Base-by-base conservation (phyloP, 129 eudicot species). In the Scalesia atractyloides region DNA sequence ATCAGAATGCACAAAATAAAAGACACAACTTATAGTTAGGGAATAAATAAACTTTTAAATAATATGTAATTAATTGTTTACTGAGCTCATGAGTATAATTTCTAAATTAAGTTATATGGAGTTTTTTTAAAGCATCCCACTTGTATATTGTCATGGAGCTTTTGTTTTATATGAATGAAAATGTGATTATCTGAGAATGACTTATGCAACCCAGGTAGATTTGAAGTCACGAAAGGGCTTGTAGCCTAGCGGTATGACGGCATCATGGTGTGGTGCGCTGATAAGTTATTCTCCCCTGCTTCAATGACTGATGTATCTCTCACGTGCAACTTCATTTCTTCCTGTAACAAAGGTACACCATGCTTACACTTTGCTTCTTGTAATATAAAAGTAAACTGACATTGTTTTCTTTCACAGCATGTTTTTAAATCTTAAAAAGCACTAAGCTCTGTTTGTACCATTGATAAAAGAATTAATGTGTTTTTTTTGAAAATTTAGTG, bases 241-340 rank as follows among this genome's bases (percentile, higher is more conserved):
- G n/a, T n/a, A n/a, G n/a, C n/a, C n/a, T n/a, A n/a, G n/a, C n/a
- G n/a, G n/a, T n/a, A n/a, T n/a, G n/a, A n/a, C n/a, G n/a, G n/a
- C n/a, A n/a, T n/a, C n/a, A n/a, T n/a, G n/a, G n/a, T n/a, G n/a
- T n/a, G n/a, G n/a, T n/a, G n/a, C n/a, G n/a, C n/a, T n/a, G n/a
- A n/a, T n/a, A n/a, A n/a, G n/a, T n/a, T n/a, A n/a, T n/a, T n/a
- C n/a, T 78, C 88, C 79, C 97, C 99, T 51, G 93, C 97, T 69
- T 89, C 97, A 72, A 70, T 95, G 75, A 95, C 99, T 0, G 99
- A 95, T 83, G 99, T 95, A 64, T 76, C 86, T 95, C 75, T 95
- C 99, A 37, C 99, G 88, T 53, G 99, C 99, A 5, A 97, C 97
- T 71, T 87, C 99, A 12, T 79, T 95, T 73, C 96, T 95, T 78